Evolutionary conservation across 1,284 basidiomycete genomes (phyloP), one percentile per base, ranked within the genome.

Genomic region (Trichosporon coremiiforme): DNA sequence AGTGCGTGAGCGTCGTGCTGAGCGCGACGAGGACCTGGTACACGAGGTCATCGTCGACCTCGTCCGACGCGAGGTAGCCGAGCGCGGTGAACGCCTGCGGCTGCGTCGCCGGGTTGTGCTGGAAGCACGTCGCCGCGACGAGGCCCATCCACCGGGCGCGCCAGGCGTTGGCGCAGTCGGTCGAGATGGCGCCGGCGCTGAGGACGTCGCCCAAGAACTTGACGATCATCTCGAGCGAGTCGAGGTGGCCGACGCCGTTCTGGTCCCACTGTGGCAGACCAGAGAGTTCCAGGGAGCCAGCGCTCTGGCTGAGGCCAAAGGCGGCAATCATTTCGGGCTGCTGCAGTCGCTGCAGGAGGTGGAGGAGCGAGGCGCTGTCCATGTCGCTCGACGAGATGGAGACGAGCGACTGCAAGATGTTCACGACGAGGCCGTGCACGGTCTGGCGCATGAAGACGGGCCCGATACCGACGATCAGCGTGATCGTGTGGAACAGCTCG

Each of bases 81-180:
- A 98, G 87, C 2, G 92, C 89, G 33, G 93, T 89, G 80, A 97
- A 96, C 0, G 94, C 92, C 20, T 94, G 90, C 60, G 92, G 90
- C 81, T 97, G 95, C 31, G 95, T 89, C 20, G 92, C 90, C 0
- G 94, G 92, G 13, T 93, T 94, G 70, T 93, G 88, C 80, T 97
- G 95, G 86, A 98, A 97, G 22, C 94, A 94, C 0, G 91, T 94
- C 1, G 93, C 90, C 0, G 93, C 92, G n/a, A 95, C 89, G 67
- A 98, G 83, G 68, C 93, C 90, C 89, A 95, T 94, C 92, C 95
- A 94, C 50, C 95, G 87, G 31, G 94, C 93, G 70, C 92, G 88
- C 95, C 95, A 98, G 13, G 92, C 89, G 78, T 98, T 98, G 53
- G 93, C 85, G 10, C 94, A 85, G 66, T 93, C 95, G 94, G 71